A percentile compares a stretch with the other conserved stretches of the same genome.
Evolutionary conservation across 2,329 filamentous ascomycete species (phyloP).

Genomic region (Acephala macrosclerotiorum): DNA sequence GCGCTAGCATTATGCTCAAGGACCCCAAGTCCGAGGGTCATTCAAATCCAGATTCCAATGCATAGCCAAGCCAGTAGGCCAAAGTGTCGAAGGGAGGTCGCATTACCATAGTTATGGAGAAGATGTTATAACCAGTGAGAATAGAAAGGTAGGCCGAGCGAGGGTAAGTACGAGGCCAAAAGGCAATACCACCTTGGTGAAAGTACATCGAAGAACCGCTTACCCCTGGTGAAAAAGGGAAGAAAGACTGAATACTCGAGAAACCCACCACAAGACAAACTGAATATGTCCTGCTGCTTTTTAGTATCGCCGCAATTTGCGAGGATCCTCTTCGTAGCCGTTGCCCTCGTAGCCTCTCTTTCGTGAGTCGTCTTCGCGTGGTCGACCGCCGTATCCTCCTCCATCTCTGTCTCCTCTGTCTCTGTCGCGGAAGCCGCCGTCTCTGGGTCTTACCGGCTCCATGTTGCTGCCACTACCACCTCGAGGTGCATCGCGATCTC

Average conservation of each 20-base stretch:
- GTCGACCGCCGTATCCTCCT: slow-evolving; percentile 57
- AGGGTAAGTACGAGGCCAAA: slow-evolving; percentile 32
- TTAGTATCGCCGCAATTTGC: slow-evolving; percentile 70
- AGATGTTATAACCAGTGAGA: slow-evolving; percentile 17
- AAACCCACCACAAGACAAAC: slow-evolving; percentile 58
- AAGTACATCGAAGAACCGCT: slow-evolving; percentile 44
- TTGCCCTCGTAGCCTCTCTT: slow-evolving; percentile 67
- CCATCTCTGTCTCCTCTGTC: slow-evolving; percentile 58
- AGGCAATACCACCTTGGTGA: slow-evolving; percentile 44
- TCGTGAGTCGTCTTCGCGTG: slow-evolving; percentile 59
- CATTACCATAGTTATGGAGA: slow-evolving; percentile 35
- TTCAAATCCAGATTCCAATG: slow-evolving; percentile 21
- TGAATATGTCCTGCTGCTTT: slow-evolving; percentile 43
- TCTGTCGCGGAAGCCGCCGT: slow-evolving; percentile 49
- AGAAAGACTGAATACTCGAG: slow-evolving; percentile 48
- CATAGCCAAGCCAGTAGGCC: slow-evolving; percentile 18
- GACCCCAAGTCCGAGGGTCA: slow-evolving; percentile 25
- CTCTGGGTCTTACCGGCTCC: slow-evolving; percentile 74
- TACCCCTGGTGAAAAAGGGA: slow-evolving; percentile 48
- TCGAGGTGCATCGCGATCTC: slow-evolving; percentile 46
- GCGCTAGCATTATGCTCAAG: slow-evolving; percentile 27
- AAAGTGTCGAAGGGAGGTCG: slow-evolving; percentile 26
- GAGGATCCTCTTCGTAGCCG: slow-evolving; percentile 81
- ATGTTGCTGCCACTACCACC: slow-evolving; percentile 73
- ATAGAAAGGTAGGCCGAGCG: slow-evolving; percentile 16